A percentile compares a stretch with the other conserved stretches of the same genome.
These are phyloP conservation scores for Solanum arcanum DNA, from an alignment of 257 asterid species.

Conservation along the genomic window DNA sequence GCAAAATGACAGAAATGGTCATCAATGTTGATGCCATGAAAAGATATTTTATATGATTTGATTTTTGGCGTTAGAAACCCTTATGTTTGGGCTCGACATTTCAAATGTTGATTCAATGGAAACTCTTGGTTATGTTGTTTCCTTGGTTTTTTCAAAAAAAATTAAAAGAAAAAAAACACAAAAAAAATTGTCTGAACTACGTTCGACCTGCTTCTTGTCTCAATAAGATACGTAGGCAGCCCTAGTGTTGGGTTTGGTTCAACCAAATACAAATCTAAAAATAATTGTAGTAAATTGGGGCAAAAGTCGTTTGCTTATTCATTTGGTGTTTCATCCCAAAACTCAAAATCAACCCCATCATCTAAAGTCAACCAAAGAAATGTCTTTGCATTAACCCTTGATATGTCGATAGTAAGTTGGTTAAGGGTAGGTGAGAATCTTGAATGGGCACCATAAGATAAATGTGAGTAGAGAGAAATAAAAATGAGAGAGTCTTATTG, in stretches of 20 bases:
- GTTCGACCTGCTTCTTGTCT: background rate
- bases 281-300: background rate
- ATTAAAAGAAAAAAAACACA: rapidly evolving
- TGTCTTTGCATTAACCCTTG: too few species aligned
- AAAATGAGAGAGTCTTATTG: too few species aligned
- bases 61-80: background rate
- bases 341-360: background rate
- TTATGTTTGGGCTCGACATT: background rate
- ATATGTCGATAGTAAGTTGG: too few species aligned
- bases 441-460: too few species aligned
- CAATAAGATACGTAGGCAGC: background rate
- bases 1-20: background rate
- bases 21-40: rapidly evolving
- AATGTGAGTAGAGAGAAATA: too few species aligned
- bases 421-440: too few species aligned
- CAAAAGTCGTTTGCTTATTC: background rate
- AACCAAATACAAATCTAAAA: background rate
- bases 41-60: background rate
- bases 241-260: background rate
- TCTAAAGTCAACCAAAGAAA: background rate
- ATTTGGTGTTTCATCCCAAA: background rate
- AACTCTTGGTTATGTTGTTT: rapidly evolving
- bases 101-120: background rate
- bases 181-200: background rate
- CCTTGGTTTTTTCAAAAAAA: too few species aligned